Percentiles rank a stretch among this genome's conserved stretches.
Evolutionary conservation across 345 rosid species (phyloP).

Genomic region (Populus alba): DNA sequence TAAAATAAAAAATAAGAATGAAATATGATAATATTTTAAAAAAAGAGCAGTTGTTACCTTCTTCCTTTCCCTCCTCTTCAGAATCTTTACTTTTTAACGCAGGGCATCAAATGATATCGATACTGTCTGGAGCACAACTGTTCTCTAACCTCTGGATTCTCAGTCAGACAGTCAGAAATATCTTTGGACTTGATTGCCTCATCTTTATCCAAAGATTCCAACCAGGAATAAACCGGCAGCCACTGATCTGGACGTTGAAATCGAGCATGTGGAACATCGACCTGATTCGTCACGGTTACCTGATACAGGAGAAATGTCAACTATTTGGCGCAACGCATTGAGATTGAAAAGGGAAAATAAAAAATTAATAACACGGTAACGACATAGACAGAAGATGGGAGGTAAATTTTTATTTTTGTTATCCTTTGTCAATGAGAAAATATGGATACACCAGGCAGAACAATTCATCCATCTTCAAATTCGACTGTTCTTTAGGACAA

Average conservation of each 20-base stretch:
- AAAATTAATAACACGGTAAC: background rate
- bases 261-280: conserved; percentile 59
- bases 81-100: conserved; percentile 88
- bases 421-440: too few species aligned
- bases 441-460: too few species aligned
- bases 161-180: conserved; percentile 72
- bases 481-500: conserved; percentile 33
- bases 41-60: conserved; percentile 5
- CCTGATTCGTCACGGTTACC: conserved; percentile 30
- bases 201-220: conserved; percentile 69
- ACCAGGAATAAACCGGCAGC: conserved; percentile 84
- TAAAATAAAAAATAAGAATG: too few species aligned
- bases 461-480: too few species aligned
- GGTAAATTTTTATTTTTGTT: too few species aligned
- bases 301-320: conserved; percentile 1
- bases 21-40: too few species aligned
- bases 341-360: background rate
- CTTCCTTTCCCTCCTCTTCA: conserved; percentile 80
- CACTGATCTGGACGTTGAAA: conserved; percentile 90
- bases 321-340: background rate
- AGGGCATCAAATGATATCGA: conserved; percentile 87
- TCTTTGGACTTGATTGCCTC: conserved; percentile 83
- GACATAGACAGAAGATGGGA: too few species aligned
- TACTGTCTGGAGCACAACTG: conserved; percentile 74
- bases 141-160: conserved; percentile 60